Evolutionary conservation across 78 protist species (phyloP).

Genomic region (Bigelowiella natans): DNA sequence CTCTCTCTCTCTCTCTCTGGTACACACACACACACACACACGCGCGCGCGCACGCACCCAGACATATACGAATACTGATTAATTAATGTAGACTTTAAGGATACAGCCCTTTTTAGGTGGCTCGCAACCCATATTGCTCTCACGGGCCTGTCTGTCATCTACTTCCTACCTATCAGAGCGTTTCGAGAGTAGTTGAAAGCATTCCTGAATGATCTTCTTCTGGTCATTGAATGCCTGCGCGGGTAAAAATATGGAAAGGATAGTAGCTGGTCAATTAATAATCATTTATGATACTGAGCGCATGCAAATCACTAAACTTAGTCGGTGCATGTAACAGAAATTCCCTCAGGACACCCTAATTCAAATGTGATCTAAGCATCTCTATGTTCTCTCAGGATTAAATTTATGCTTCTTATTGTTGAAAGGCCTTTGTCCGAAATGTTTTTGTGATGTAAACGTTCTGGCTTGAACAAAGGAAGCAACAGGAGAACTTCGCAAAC

Average conservation of each 20-base stretch:
- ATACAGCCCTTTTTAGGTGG: too few relatives aligned
- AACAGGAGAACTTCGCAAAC: background rate
- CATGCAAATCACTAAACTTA: background rate
- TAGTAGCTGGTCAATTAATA: background rate
- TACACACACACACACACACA: too few relatives aligned
- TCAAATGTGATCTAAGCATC: background rate
- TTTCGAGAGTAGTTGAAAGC: conserved; percentile 50
- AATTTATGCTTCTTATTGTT: too few relatives aligned
- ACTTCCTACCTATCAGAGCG: conserved; percentile 49
- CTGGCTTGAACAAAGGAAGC: background rate
- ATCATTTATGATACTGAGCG: background rate
- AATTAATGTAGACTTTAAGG: too few relatives aligned
- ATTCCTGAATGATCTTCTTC: conserved; percentile 58
- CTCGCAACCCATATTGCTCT: too few relatives aligned
- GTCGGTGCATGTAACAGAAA: background rate
- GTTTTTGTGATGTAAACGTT: background rate
- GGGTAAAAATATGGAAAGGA: background rate
- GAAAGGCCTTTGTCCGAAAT: background rate
- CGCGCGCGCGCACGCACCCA: too few relatives aligned
- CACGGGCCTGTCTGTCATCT: background rate
- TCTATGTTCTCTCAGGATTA: too few relatives aligned
- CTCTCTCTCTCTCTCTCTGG: too few relatives aligned
- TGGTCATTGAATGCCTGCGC: conserved; percentile 54
- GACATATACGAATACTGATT: too few relatives aligned
- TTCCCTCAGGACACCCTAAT: background rate